A percentile compares a stretch with the other conserved stretches of the same genome.
These are phyloP conservation scores for Mortierella polycephala DNA, from an alignment of 371 early-diverging fungal species.

Conservation along the genomic window DNA sequence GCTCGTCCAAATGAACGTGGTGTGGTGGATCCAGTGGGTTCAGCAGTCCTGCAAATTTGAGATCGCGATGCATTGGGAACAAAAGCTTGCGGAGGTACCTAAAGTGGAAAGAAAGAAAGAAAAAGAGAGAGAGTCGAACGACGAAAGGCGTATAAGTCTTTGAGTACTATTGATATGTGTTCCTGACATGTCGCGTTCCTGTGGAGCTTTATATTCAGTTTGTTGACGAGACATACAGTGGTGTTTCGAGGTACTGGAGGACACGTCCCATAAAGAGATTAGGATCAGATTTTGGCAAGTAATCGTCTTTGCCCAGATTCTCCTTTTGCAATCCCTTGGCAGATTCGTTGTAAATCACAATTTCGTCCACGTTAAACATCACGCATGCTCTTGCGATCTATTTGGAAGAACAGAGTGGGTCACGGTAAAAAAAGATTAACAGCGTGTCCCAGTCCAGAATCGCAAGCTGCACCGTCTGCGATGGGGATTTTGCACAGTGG, in stretches of 20 bases:
- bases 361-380: conserved; percentile 75
- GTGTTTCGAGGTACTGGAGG: conserved; percentile 76
- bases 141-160: background rate
- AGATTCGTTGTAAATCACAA: conserved; percentile 76
- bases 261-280: conserved; percentile 71
- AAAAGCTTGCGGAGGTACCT: conserved; percentile 74
- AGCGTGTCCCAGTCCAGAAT: too few species aligned
- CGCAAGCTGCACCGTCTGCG: background rate
- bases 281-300: conserved; percentile 60
- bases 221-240: conserved; percentile 57
- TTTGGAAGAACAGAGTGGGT: conserved; percentile 7
- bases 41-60: conserved; percentile 78
- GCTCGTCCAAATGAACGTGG: conserved; percentile 73
- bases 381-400: conserved; percentile 74
- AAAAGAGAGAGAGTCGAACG: background rate
- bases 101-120: background rate
- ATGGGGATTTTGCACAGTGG: background rate
- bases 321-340: conserved; percentile 44
- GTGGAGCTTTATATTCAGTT: too few species aligned
- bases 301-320: conserved; percentile 38
- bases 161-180: too few species aligned
- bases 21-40: conserved; percentile 80
- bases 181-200: too few species aligned
- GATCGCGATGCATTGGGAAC: conserved; percentile 77
- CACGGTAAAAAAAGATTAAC: too few species aligned